Evolutionary conservation across 345 rosid species (phyloP).

Genomic region (Salix purpurea): DNA sequence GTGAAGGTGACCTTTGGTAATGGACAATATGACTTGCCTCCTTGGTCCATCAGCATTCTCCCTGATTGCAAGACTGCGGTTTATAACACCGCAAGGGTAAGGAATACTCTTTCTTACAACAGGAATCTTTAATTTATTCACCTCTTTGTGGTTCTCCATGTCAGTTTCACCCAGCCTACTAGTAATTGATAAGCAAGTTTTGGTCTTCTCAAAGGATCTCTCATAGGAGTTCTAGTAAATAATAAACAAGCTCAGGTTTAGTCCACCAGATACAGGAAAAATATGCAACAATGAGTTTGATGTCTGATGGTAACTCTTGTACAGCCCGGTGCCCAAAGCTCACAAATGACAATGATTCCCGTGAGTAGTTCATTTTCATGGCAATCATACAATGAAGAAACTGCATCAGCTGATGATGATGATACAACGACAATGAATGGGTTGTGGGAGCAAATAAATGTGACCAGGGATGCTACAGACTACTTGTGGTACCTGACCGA

Average conservation of each 20-base stretch:
- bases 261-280: neutral
- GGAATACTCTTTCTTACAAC: neutral
- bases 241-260: neutral
- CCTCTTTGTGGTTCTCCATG: neutral
- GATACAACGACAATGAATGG: conserved; percentile 33
- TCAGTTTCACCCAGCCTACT: neutral
- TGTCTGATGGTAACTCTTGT: neutral
- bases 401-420: conserved; percentile 26
- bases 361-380: conserved; percentile 27
- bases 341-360: conserved; percentile 33
- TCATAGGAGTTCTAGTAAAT: neutral
- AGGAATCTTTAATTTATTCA: neutral
- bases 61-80: conserved; percentile 39
- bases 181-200: no score
- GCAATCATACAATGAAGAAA: conserved; percentile 40
- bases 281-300: neutral
- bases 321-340: conserved; percentile 32
- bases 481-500: conserved; percentile 47
- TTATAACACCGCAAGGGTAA: conserved; percentile 41
- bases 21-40: conserved; percentile 36
- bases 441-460: conserved; percentile 34
- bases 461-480: conserved; percentile 43
- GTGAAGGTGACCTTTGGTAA: conserved; percentile 34
- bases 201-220: neutral
- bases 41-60: conserved; percentile 51